Percentiles rank a stretch among this genome's conserved stretches.
Evolutionary conservation across 495 filamentous ascomycete species (phyloP).

Genomic region (Penicillium simplicissimum): DNA sequence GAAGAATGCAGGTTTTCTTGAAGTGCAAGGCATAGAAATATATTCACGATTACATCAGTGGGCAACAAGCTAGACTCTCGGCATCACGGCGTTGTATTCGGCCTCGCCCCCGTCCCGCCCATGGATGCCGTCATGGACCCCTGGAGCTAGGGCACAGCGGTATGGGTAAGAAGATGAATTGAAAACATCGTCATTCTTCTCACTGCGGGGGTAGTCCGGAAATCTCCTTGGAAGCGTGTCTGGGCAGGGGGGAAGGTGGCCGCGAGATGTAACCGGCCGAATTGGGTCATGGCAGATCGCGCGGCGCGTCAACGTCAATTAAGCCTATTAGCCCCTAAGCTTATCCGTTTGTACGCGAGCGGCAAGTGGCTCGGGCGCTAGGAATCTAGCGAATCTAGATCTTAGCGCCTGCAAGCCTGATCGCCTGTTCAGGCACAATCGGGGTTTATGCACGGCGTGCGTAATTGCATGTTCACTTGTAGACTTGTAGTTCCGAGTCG

Average conservation of each 20-base stretch:
- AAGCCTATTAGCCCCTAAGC: conserved; percentile 11
- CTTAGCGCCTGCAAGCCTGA: conserved; percentile 2
- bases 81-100: conserved; percentile 20
- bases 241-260: conserved; percentile 10
- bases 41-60: conserved; percentile 1
- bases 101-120: conserved; percentile 1
- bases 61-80: conserved; percentile 9
- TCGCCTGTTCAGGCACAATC: neutral
- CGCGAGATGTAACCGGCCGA: conserved; percentile 26
- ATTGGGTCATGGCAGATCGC: conserved; percentile 8
- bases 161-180: conserved; percentile 9
- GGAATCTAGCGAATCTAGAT: conserved; percentile 11
- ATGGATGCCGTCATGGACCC: conserved; percentile 35
- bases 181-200: conserved; percentile 22
- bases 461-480: neutral
- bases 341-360: conserved; percentile 13
- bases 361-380: conserved; percentile 16
- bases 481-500: neutral
- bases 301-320: neutral
- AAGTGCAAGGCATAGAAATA: conserved; percentile 3
- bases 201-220: neutral
- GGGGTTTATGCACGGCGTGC: conserved; percentile 8
- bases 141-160: conserved; percentile 11
- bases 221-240: conserved; percentile 9
- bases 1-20: neutral